A percentile compares a stretch with the other conserved stretches of the same genome.
These are phyloP conservation scores for Pulveroboletus sp. DNA, from an alignment of 768 basidiomycete genomes.

Conservation along the genomic window DNA sequence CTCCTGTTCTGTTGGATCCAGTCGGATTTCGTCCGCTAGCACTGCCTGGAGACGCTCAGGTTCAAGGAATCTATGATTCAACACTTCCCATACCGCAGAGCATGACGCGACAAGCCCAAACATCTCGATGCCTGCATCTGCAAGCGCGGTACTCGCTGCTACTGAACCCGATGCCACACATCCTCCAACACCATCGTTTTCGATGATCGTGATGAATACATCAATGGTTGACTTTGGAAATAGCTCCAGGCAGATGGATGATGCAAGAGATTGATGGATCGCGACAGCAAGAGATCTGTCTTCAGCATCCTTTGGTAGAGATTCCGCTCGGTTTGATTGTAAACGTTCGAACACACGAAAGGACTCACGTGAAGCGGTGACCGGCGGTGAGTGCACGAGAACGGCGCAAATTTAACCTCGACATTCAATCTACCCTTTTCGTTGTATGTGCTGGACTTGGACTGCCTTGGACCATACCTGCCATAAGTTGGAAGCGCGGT, in stretches of 20 bases:
- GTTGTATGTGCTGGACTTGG: slow-evolving; percentile 73
- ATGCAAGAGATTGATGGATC: slow-evolving; percentile 79
- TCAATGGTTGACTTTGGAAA: slow-evolving; percentile 95
- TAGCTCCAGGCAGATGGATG: slow-evolving; percentile 81
- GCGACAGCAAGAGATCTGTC: slow-evolving; percentile 79
- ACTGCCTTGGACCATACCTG: slow-evolving; percentile 83
- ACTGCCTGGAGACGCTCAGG: slow-evolving; percentile 42
- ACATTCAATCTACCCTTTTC: slow-evolving; percentile 89
- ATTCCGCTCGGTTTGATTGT: slow-evolving; percentile 3
- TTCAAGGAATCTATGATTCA: neutral
- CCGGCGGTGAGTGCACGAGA: slow-evolving; percentile 72
- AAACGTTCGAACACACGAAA: neutral
- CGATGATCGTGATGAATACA: slow-evolving; percentile 83
- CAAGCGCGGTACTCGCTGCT: slow-evolving; percentile 86
- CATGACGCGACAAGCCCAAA: slow-evolving; percentile 82
- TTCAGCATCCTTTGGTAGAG: slow-evolving; percentile 77
- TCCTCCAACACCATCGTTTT: slow-evolving; percentile 88
- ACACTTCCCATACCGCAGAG: slow-evolving; percentile 53
- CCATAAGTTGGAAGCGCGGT: slow-evolving; percentile 3
- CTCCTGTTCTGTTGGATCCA: slow-evolving; percentile 81
- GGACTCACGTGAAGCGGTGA: slow-evolving; percentile 79
- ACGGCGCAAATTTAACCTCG: slow-evolving; percentile 95
- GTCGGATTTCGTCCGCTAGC: slow-evolving; percentile 54
- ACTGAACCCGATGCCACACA: slow-evolving; percentile 83
- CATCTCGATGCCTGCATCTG: slow-evolving; percentile 91